Percentiles rank a stretch among this genome's conserved stretches.
phyloP scores from a whole-genome alignment of 2,329 filamentous ascomycete genomes.

The Aspergillus sp. region DNA sequence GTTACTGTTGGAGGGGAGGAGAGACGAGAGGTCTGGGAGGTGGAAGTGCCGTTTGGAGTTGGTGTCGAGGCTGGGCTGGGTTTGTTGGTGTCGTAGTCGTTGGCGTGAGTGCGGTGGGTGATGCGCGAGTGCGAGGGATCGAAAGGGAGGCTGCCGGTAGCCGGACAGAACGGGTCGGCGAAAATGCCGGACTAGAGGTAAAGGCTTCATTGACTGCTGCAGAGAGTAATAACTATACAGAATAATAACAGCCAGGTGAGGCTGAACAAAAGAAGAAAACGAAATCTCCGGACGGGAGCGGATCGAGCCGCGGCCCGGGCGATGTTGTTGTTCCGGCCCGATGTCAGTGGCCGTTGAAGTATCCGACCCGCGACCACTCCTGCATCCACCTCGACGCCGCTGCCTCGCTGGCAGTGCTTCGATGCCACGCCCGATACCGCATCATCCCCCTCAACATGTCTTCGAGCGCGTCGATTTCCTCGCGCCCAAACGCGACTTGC shows the following conservation, averaged over 20 bases:
- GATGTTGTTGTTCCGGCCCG: no score
- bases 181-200: background rate
- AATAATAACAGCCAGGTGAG: background rate
- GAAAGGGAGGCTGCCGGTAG: background rate
- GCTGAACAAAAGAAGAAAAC: background rate
- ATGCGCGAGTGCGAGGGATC: background rate
- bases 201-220: conserved; percentile 4
- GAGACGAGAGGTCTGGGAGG: conserved; percentile 21
- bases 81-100: conserved; percentile 5
- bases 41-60: conserved; percentile 13
- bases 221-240: no score
- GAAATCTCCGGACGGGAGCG: conserved; percentile 1
- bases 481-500: background rate
- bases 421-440: background rate
- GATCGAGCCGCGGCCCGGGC: conserved; percentile 3
- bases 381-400: background rate
- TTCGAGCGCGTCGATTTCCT: background rate
- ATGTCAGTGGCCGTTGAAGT: no score
- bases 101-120: background rate
- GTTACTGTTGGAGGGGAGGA: no score
- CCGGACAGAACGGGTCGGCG: background rate
- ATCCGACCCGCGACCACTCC: no score
- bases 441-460: background rate
- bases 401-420: background rate
- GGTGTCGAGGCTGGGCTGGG: conserved; percentile 6